Evolutionary conservation across 2,329 filamentous ascomycete species (phyloP), one percentile per base, ranked within the genome.

Genomic region (Cylindrodendrum hubeiense): DNA sequence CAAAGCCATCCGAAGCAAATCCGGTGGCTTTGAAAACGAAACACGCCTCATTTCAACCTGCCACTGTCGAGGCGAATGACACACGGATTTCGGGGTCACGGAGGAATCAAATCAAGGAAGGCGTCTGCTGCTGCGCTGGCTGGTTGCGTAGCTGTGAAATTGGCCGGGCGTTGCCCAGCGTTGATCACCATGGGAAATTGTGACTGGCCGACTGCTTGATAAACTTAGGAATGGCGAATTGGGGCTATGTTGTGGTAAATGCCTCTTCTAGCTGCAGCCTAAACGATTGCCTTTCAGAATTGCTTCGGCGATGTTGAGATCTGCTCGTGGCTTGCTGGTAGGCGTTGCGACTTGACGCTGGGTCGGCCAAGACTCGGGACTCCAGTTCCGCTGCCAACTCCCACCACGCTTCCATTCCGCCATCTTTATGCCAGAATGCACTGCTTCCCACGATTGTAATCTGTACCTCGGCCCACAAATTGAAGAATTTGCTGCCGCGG

Each of bases 381-480:
- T 50, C 21, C n/a, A 33, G 19, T 4, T 21, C 10, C 28, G 5
- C 28, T 30, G 10, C 12, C 26, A 33, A 34, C 28, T 33, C 30
- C 47, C 37, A 19, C n/a, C 47, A 50, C 9, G 26, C 47, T 15
- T 10, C 28, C 28, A 50, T 50, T 13, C n/a, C 26, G 5, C 28
- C 28, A 19, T 34, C 17, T 6, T 13, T 5, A 17, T 8, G 2
- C 26, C 10, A 33, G n/a, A 33, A 50, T 50, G 28, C 28, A 28
- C 19, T 33, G 28, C 6, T 21, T 33, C 47, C 47, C n/a, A 33
- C 28, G 46, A 49, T 19, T 13, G 10, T 17, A 19, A 10, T 30
- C 26, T 49, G n/a, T n/a, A n/a, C n/a, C n/a, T n/a, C n/a, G 46
- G 47, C n/a, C 47, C 47, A 50, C 47, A 33, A 50, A 50, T 28